These are phyloP conservation scores for Rhizopogon roseolus DNA, from an alignment of 768 basidiomycete genomes.

Conservation along the genomic window DNA sequence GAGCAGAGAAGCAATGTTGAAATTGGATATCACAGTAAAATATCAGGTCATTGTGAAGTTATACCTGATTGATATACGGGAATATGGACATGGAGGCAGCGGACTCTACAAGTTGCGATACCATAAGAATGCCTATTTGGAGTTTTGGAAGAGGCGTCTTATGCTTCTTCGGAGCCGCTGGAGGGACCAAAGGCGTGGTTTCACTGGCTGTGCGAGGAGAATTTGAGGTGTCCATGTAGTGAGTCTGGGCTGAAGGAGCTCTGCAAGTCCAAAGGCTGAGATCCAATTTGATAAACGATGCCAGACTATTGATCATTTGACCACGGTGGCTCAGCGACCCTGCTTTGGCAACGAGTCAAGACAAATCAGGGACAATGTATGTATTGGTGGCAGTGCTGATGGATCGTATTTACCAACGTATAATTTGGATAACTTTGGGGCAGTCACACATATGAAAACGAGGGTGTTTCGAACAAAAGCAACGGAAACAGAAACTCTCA, in stretches of 20 bases:
- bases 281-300: no score
- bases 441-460: no score
- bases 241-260: background rate
- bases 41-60: background rate
- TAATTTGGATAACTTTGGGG: no score
- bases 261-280: no score
- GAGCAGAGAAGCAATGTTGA: background rate
- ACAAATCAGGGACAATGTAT: no score
- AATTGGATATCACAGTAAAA: background rate
- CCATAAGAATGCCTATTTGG: conserved; percentile 32
- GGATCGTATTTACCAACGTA: no score
- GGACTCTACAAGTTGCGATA: conserved; percentile 28
- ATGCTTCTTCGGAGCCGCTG: background rate
- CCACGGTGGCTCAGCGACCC: no score
- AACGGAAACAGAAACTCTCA: no score
- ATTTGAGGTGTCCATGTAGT: background rate
- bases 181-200: background rate
- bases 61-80: conserved; percentile 45
- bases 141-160: conserved; percentile 33
- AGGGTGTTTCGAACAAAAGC: no score
- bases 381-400: no score
- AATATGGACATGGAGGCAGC: conserved; percentile 39
- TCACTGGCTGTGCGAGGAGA: background rate
- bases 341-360: no score
- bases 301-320: background rate